Evolutionary conservation across 805 yeast genomes (phyloP).

Genomic region (Yarrowia divulgata): DNA sequence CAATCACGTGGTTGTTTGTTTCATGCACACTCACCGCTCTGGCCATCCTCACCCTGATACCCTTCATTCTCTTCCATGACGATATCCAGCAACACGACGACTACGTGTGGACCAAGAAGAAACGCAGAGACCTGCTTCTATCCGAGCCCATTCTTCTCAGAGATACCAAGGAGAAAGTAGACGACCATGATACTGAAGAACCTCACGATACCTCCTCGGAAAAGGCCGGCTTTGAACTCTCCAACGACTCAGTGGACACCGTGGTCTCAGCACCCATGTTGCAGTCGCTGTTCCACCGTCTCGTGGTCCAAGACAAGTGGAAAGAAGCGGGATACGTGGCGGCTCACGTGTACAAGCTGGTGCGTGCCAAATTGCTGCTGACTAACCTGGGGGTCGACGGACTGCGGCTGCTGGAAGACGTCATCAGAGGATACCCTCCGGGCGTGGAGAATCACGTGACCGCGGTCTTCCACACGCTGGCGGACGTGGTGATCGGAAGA

Average conservation of each 20-base stretch:
- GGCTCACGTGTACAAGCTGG: conserved; percentile 30
- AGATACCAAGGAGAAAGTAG: conserved; percentile 4
- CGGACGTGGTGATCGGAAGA: conserved; percentile 8
- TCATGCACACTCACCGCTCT: conserved; percentile 16
- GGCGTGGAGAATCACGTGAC: conserved; percentile 25
- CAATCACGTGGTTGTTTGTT: conserved; percentile 14
- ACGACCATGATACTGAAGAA: background rate
- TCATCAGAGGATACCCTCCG: conserved; percentile 32
- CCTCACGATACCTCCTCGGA: too few species aligned
- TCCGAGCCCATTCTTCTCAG: background rate
- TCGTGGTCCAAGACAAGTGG: conserved; percentile 27
- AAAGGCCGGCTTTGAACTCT: too few species aligned
- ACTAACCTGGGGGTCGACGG: conserved; percentile 31
- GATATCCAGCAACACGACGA: conserved; percentile 6
- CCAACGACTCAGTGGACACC: background rate
- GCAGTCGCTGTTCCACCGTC: conserved; percentile 21
- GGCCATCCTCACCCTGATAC: conserved; percentile 12
- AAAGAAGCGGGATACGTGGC: conserved; percentile 26
- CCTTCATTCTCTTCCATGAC: conserved; percentile 2
- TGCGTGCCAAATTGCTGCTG: conserved; percentile 19
- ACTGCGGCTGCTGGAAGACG: conserved; percentile 17
- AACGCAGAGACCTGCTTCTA: background rate
- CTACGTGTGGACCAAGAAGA: conserved; percentile 10
- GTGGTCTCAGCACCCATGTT: conserved; percentile 10
- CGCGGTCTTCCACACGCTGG: conserved; percentile 7